Evolutionary conservation across 352 stramenopile species (phyloP).

Genomic region (Phytopythium oedochilum): DNA sequence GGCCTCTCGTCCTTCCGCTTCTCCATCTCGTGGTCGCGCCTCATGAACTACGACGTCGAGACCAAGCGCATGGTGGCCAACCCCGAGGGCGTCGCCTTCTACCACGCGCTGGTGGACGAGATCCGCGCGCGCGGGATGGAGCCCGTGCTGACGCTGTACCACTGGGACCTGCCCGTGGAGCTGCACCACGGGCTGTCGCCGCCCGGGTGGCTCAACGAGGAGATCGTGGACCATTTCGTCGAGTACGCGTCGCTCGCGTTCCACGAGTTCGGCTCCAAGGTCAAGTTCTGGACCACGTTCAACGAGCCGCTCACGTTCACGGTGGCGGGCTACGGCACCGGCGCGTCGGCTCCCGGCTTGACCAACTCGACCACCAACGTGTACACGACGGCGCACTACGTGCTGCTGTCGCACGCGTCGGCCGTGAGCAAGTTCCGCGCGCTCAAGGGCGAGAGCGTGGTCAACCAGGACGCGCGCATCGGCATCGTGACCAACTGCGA

Average conservation of each 20-base stretch:
- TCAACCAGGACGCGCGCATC: constrained; percentile 63
- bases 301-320: constrained; percentile 72
- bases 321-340: constrained; percentile 77
- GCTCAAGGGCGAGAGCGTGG: no score
- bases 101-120: constrained; percentile 89
- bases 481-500: constrained; percentile 91
- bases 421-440: no score
- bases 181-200: constrained; percentile 58
- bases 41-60: constrained; percentile 71
- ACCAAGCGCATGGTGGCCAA: constrained; percentile 61
- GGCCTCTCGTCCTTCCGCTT: constrained; percentile 90
- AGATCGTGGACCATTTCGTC: constrained; percentile 48
- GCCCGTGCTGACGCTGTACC: constrained; percentile 91
- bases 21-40: constrained; percentile 90
- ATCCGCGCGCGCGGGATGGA: constrained; percentile 70
- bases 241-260: constrained; percentile 89
- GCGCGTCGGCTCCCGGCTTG: constrained; percentile 20
- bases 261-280: constrained; percentile 76
- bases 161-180: constrained; percentile 89
- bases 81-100: constrained; percentile 85
- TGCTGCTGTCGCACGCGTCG: constrained; percentile 73
- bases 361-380: constrained; percentile 16
- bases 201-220: constrained; percentile 42
- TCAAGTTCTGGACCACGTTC: constrained; percentile 83
- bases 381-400: constrained; percentile 62